Base-by-base conservation (phyloP, 352 stramenopile species). In the Phytophthora cajani region DNA sequence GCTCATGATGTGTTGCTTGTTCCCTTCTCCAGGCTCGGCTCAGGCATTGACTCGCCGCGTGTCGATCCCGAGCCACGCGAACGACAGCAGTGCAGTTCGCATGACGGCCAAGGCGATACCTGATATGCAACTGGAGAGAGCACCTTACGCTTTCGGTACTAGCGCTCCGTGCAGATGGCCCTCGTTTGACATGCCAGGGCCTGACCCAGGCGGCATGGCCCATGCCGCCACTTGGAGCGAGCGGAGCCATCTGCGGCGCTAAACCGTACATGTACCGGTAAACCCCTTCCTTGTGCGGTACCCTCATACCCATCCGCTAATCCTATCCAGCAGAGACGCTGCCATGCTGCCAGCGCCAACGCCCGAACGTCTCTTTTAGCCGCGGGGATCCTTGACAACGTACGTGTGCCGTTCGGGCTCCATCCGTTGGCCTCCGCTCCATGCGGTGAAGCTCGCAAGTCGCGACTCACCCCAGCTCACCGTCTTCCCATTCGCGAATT, bases 321-420 rank as follows among this genome's bases (percentile, higher is more conserved):
- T 75, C 57, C 62, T 67, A 60, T 74, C 67, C 55, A 70, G 49
- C 67, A 69, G 58, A 67, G 27, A 49, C 60, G 17, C 49, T 57
- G 62, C 38, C 40, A 36, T 27, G 12, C 19, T n/a, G 55, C 27
- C 58, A 36, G 36, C n/a, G 40, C 49, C 25, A n/a, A 50, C 50
- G 42, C 36, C 32, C 32, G 17, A 60, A 61, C 21, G 67, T 70
- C 67, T 71, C 56, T 71, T 75, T 69, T 74, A 64, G 55, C 23
- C 49, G 42, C 62, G 5, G 52, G 50, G 38, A 67, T 33, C 27
- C 50, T 38, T 58, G 59, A 58, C 47, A 27, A 25, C 25, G 25
- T 50, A 53, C 27, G 44, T 14, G 8, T 16, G 11, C 8, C 21
- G 44, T 47, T 27, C 51, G 32, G 21, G 46, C 38, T 58, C 67